Evolutionary conservation across 2,329 filamentous ascomycete genomes (phyloP).

Genomic region (Phialocephala subalpina): DNA sequence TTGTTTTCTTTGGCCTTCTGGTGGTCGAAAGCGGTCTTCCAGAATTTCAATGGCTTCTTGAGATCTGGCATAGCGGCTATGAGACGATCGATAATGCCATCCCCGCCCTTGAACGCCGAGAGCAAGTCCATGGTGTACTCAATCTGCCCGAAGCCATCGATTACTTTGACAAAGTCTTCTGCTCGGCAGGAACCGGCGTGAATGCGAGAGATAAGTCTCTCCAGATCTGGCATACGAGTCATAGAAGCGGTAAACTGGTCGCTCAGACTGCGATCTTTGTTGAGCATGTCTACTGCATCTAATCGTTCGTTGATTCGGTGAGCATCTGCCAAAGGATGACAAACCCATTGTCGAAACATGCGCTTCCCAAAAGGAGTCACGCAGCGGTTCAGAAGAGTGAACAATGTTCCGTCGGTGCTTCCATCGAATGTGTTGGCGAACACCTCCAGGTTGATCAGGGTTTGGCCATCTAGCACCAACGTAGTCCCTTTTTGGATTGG

Average conservation of each 20-base stretch:
- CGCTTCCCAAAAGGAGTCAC: conserved; percentile 97
- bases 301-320: conserved; percentile 90
- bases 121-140: conserved; percentile 91
- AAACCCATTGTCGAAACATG: conserved; percentile 96
- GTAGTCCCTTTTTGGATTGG: conserved; percentile 91
- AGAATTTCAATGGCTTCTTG: conserved; percentile 75
- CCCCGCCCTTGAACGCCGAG: conserved; percentile 74
- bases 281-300: conserved; percentile 92
- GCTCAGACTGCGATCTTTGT: conserved; percentile 80
- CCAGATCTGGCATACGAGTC: conserved; percentile 91
- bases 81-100: conserved; percentile 85
- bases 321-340: conserved; percentile 89
- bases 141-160: conserved; percentile 98
- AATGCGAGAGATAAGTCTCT: conserved; percentile 91
- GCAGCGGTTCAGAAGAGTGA: conserved; percentile 89
- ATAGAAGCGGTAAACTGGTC: conserved; percentile 90
- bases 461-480: conserved; percentile 92
- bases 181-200: conserved; percentile 91
- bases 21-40: conserved; percentile 93
- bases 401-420: conserved; percentile 84
- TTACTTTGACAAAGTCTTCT: conserved; percentile 90
- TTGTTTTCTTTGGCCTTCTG: conserved; percentile 80
- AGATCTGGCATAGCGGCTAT: conserved; percentile 88
- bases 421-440: conserved; percentile 95
- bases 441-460: conserved; percentile 95